Evolutionary conservation across 371 early-diverging fungal species (phyloP), one percentile per base, ranked within the genome.

Genomic region (Rhizopus arrhizus): DNA sequence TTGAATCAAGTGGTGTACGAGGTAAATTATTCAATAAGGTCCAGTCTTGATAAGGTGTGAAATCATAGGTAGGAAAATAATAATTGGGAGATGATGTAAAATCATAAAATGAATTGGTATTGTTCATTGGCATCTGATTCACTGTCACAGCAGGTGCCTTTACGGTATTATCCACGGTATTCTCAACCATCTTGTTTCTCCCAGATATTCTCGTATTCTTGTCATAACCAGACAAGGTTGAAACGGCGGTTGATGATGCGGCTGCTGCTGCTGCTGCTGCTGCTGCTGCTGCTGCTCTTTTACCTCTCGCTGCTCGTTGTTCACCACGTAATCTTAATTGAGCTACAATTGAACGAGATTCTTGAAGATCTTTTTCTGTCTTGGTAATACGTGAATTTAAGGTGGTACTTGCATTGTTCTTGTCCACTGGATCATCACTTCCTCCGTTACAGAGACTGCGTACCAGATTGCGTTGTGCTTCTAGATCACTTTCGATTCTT

Each of bases 281-380:
- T 12, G 62, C 57, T 3, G 58, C 53, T 7, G 62, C 64, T 3
- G 68, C 68, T 36, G 64, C 68, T 43, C 78, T 53, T 58, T 71
- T 78, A 15, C 63, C 61, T 45, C 68, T 64, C 22, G 75, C 71
- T 34, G 75, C 73, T 0, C 73, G 61, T 42, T 78, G 78, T 40
- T 78, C 78, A 22, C 78, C 78, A 31, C 73, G 66, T 15, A 78
- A 62, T 4, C 78, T 64, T 28, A 78, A 51, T 53, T 78, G 78
- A 41, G 78, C 78, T 5, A 78, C 59, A 6, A 78, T 78, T 3
- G 78, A 70, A 31, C 75, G 65, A 15, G 78, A 78, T 36, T 78
- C 78, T 40, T 75, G 78, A 0, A 78, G 73, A 62, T 78, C 78
- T 35, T 73, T 66, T 38, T 75, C 78, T 3, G 73, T 74, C 38